Conservation (phyloP, 805 yeast genomes). For the Candida broadrunensis region DNA sequence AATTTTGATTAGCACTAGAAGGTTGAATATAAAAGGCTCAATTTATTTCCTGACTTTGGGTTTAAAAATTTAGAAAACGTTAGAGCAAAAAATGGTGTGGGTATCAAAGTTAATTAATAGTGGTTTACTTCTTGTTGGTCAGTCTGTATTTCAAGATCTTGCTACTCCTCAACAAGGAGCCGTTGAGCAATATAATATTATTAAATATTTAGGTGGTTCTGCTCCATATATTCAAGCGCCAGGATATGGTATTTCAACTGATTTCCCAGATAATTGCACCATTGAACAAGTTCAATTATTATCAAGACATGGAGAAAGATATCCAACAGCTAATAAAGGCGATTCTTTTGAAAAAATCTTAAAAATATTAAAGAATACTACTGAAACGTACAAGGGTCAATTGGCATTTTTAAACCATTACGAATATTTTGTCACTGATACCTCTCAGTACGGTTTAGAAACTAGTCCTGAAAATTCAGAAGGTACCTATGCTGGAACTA, state of each 20-base stretch:
- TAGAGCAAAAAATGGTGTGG: conserved; percentile 35
- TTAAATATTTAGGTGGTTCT: conserved; percentile 48
- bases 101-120: conserved; percentile 25
- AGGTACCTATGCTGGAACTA: conserved; percentile 48
- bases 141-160: conserved; percentile 21
- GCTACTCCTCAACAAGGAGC: conserved; percentile 34
- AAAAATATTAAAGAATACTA: conserved; percentile 13
- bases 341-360: conserved; percentile 13
- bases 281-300: conserved; percentile 64
- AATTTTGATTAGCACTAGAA: no score
- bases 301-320: conserved; percentile 77
- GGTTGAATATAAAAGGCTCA: no score
- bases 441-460: conserved; percentile 42
- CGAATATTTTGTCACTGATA: conserved; percentile 39
- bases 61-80: no score
- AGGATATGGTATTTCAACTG: conserved; percentile 50
- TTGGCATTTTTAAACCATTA: conserved; percentile 49
- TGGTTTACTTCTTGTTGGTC: conserved; percentile 31
- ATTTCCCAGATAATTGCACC: conserved; percentile 44
- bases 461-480: conserved; percentile 40
- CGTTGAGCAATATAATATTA: conserved; percentile 40
- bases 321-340: conserved; percentile 30
- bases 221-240: conserved; percentile 51
- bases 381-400: conserved; percentile 36
- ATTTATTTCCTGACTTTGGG: no score